Evolutionary conservation across 1,139 yeast species (phyloP).

Genomic region (Spathaspora sp.): DNA sequence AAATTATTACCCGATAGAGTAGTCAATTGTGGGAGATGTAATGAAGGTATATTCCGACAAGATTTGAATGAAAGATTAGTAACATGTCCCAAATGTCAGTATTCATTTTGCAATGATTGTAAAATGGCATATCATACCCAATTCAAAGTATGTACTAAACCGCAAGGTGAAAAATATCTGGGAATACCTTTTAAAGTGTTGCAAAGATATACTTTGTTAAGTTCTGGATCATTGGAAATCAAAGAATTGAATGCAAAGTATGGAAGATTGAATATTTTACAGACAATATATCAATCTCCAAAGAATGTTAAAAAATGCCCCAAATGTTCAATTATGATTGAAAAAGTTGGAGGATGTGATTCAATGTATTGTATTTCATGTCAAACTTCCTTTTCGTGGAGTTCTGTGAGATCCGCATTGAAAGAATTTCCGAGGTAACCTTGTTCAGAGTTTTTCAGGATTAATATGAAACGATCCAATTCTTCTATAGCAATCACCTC

Average conservation of each 20-base stretch:
- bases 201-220: slow-evolving; percentile 34
- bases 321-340: slow-evolving; percentile 51
- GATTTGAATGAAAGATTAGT: slow-evolving; percentile 53
- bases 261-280: slow-evolving; percentile 45
- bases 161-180: slow-evolving; percentile 18
- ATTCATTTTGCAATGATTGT: slow-evolving; percentile 63
- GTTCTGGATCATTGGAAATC: slow-evolving; percentile 28
- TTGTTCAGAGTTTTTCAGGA: too few species aligned
- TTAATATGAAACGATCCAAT: too few species aligned
- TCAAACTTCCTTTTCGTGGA: slow-evolving; percentile 46
- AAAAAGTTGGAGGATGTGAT: slow-evolving; percentile 66
- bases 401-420: too few species aligned
- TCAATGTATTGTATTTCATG: slow-evolving; percentile 63
- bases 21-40: slow-evolving; percentile 56
- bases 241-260: slow-evolving; percentile 44
- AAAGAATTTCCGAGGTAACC: too few species aligned
- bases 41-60: slow-evolving; percentile 45
- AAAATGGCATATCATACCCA: slow-evolving; percentile 68
- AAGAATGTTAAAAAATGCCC: too few species aligned
- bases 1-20: slow-evolving; percentile 50
- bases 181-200: slow-evolving; percentile 46
- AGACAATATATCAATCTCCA: too few species aligned
- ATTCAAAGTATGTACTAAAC: slow-evolving; percentile 39
- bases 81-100: slow-evolving; percentile 51
- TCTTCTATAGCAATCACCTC: too few species aligned